A percentile compares a stretch with the other conserved stretches of the same genome.
phyloP scores from a whole-genome alignment of 306 rosid species.

The Cercis canadensis region DNA sequence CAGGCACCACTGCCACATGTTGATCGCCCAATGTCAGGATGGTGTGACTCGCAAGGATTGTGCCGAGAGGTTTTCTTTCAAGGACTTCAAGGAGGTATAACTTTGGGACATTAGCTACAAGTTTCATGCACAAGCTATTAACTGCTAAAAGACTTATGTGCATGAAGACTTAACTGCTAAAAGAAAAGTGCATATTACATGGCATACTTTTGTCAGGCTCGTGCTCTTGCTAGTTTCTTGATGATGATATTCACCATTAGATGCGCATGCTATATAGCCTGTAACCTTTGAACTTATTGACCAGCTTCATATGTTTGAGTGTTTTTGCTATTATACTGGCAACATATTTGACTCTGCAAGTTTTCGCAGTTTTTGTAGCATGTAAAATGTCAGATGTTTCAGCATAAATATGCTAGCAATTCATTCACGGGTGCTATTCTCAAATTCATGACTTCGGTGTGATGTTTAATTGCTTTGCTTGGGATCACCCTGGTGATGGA shows the following conservation, averaged over 20 bases:
- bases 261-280: not conserved
- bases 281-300: constrained; percentile 20
- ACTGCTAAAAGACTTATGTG: too few relatives aligned
- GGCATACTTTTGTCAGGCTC: not conserved
- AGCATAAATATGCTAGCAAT: constrained; percentile 6
- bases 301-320: constrained; percentile 13
- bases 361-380: not conserved
- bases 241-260: not conserved
- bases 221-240: constrained; percentile 15
- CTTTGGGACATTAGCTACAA: constrained; percentile 25
- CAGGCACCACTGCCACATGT: constrained; percentile 86
- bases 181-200: too few relatives aligned
- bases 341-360: too few relatives aligned
- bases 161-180: too few relatives aligned
- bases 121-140: constrained; percentile 29
- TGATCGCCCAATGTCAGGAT: constrained; percentile 84
- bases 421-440: not conserved
- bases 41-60: constrained; percentile 92
- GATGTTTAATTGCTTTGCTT: constrained; percentile 8
- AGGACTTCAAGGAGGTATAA: constrained; percentile 77
- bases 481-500: too few relatives aligned
- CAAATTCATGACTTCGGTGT: constrained; percentile 2
- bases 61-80: constrained; percentile 64
- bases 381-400: not conserved
- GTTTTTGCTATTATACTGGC: too few relatives aligned